A percentile compares a stretch with the other conserved stretches of the same genome.
Conservation (phyloP, 2,329 filamentous ascomycete genomes). For the Geosmithia flava region DNA sequence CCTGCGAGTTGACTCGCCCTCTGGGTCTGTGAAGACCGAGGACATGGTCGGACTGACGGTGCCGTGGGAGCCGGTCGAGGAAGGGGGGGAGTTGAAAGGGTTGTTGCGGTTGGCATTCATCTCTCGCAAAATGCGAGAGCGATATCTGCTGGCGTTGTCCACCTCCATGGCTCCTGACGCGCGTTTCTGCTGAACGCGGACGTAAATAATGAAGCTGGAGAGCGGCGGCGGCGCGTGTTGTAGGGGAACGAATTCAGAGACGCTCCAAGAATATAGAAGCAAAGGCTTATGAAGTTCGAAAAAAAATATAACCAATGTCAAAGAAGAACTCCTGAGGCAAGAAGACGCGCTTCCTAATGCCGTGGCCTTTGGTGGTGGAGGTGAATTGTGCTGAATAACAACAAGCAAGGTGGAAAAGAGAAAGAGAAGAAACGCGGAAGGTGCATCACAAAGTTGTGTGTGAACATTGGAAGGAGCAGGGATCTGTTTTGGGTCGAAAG, state of each 20-base stretch:
- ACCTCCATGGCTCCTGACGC: slow-evolving; percentile 24
- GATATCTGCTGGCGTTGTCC: slow-evolving; percentile 27
- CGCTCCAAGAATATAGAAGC: not conserved
- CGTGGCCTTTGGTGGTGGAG: not conserved
- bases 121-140: slow-evolving; percentile 36
- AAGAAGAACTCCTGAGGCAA: not conserved
- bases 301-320: not conserved
- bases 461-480: not conserved
- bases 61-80: slow-evolving; percentile 44
- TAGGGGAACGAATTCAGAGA: not conserved
- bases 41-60: slow-evolving; percentile 41
- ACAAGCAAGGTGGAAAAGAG: not conserved
- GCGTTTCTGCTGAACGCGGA: slow-evolving; percentile 8
- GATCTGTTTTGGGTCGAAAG: slow-evolving; percentile 5
- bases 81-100: slow-evolving; percentile 45
- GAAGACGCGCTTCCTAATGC: not conserved
- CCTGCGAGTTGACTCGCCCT: slow-evolving; percentile 39
- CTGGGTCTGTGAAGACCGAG: slow-evolving; percentile 38
- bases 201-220: not conserved
- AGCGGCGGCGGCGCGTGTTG: not conserved
- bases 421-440: not conserved
- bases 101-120: slow-evolving; percentile 40
- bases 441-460: not conserved
- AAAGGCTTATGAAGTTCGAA: not conserved
- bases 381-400: not conserved